phyloP scores from a whole-genome alignment of 2,329 filamentous ascomycete species.

The Ceratocystis variospora region DNA sequence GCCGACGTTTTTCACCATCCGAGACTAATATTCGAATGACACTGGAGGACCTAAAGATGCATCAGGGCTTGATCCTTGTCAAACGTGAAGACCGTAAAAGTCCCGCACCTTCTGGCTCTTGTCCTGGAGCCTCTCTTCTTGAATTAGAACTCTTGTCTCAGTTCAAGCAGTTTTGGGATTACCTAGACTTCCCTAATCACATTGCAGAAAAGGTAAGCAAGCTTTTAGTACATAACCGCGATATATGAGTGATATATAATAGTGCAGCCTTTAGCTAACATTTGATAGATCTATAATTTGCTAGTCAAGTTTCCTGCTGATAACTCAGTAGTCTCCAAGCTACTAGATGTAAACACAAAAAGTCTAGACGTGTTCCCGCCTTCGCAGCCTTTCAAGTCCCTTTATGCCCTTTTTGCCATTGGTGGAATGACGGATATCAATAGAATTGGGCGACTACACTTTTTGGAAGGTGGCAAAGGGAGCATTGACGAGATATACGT shows the following conservation, averaged over 20 bases:
- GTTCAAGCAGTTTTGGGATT: conserved; percentile 71
- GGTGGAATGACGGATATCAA: conserved; percentile 41
- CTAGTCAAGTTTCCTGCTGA: conserved; percentile 57
- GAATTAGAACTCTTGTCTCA: conserved; percentile 70
- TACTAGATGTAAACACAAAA: conserved; percentile 40
- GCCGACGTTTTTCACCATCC: conserved; percentile 48
- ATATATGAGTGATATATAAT: neutral
- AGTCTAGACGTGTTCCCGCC: conserved; percentile 53
- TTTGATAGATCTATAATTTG: conserved; percentile 53
- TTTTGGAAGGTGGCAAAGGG: conserved; percentile 12
- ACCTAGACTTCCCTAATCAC: conserved; percentile 58
- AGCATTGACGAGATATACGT: conserved; percentile 22
- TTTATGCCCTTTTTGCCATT: conserved; percentile 59
- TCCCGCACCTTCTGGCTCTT: conserved; percentile 26
- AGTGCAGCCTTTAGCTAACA: neutral
- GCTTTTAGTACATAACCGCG: conserved; percentile 19
- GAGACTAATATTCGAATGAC: conserved; percentile 46
- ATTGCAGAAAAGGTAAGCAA: conserved; percentile 49
- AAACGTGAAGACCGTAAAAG: conserved; percentile 40
- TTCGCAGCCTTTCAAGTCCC: conserved; percentile 54
- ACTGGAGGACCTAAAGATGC: conserved; percentile 53
- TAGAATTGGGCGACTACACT: conserved; percentile 18
- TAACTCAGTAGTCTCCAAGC: conserved; percentile 43
- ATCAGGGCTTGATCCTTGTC: conserved; percentile 52
- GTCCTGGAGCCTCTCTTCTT: conserved; percentile 44